Evolutionary conservation across 2,329 filamentous ascomycete species (phyloP).

Genomic region (Endoconidiophora laricicola): DNA sequence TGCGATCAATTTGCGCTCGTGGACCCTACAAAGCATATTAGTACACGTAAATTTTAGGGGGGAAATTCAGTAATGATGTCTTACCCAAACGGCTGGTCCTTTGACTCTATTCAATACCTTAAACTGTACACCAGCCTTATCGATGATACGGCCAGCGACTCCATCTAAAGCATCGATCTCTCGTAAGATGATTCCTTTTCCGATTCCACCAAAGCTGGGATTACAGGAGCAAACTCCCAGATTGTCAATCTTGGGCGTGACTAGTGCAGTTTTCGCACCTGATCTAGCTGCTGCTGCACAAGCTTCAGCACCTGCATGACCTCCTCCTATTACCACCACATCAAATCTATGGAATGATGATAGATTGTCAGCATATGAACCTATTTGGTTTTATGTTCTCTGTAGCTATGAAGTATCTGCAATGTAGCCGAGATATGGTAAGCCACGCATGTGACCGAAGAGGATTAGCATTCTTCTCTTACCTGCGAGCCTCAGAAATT

Average conservation of each 20-base stretch:
- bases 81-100: conserved; percentile 79
- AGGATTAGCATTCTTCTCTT: not conserved
- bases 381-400: too few species aligned
- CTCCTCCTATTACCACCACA: conserved; percentile 89
- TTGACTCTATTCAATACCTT: conserved; percentile 75
- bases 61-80: conserved; percentile 9
- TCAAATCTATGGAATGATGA: conserved; percentile 40
- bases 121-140: conserved; percentile 92
- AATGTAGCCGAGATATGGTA: too few species aligned
- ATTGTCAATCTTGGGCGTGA: conserved; percentile 78
- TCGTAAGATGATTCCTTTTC: conserved; percentile 88
- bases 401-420: too few species aligned
- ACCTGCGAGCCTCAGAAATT: not conserved
- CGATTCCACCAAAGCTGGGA: conserved; percentile 94
- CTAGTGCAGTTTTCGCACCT: conserved; percentile 73
- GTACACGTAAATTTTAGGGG: not conserved
- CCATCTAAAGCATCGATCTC: conserved; percentile 94
- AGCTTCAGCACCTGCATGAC: conserved; percentile 89
- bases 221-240: conserved; percentile 94
- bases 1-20: conserved; percentile 84
- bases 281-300: conserved; percentile 77
- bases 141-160: conserved; percentile 71
- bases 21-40: conserved; percentile 40
- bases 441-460: too few species aligned
- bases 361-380: not conserved